These are phyloP conservation scores for Inonotus hispidus DNA, from an alignment of 1,284 basidiomycete species.

Conservation along the genomic window DNA sequence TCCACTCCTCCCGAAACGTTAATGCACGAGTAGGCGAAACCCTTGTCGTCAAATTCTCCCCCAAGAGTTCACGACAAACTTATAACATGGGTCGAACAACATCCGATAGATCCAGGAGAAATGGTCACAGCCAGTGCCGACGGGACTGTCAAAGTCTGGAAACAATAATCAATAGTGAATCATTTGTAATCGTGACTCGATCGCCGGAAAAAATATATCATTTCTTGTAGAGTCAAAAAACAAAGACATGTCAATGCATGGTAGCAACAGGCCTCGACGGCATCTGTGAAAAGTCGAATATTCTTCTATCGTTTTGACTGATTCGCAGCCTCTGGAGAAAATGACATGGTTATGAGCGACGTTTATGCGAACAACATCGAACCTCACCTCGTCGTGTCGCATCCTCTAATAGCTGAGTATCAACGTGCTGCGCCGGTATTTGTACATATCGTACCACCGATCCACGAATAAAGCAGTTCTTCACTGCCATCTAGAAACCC, in stretches of 20 bases:
- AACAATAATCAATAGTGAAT: conserved; percentile 29
- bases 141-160: conserved; percentile 82
- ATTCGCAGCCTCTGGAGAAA: conserved; percentile 42
- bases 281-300: not conserved
- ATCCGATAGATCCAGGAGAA: conserved; percentile 76
- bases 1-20: not conserved
- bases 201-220: conserved; percentile 15
- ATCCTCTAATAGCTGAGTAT: conserved; percentile 95
- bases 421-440: conserved; percentile 87
- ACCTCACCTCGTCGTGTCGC: conserved; percentile 88
- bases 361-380: not conserved
- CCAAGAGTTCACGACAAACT: conserved; percentile 75
- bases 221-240: not conserved
- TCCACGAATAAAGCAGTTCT: conserved; percentile 98
- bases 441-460: conserved; percentile 98
- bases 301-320: conserved; percentile 51
- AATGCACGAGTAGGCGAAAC: conserved; percentile 46
- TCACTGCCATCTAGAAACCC: conserved; percentile 85
- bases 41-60: conserved; percentile 62
- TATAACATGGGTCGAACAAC: conserved; percentile 88
- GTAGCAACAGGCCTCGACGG: not conserved
- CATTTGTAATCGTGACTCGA: not conserved
- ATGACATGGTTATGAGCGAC: conserved; percentile 1
- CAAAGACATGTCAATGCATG: not conserved
- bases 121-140: conserved; percentile 87